phyloP scores from a whole-genome alignment of 331 rosid genomes.

The Arachis monticola region DNA sequence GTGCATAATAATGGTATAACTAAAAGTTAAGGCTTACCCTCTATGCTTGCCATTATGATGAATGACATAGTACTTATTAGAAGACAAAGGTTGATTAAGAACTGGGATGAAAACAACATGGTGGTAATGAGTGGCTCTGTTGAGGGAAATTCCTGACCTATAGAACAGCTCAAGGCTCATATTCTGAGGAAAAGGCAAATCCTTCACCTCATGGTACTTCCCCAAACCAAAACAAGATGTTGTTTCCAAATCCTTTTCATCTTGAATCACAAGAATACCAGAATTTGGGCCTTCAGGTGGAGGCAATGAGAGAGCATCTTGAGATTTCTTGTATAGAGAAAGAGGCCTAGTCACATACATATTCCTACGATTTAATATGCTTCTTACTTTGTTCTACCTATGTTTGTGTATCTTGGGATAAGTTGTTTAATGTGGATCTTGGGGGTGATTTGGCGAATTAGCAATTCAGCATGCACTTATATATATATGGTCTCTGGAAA shows the following conservation, averaged over 20 bases:
- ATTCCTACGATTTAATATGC: neutral
- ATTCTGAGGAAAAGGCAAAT: conserved; percentile 61
- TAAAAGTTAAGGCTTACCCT: conserved; percentile 51
- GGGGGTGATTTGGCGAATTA: neutral
- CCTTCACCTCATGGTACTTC: conserved; percentile 44
- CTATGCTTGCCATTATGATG: conserved; percentile 45
- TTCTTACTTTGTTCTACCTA: conserved; percentile 20
- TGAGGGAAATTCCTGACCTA: conserved; percentile 52
- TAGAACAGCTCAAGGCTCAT: conserved; percentile 47
- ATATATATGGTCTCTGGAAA: conserved; percentile 1
- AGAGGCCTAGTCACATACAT: conserved; percentile 79
- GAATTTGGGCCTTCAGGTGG: conserved; percentile 67
- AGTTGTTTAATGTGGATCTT: conserved; percentile 5
- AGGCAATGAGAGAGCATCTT: conserved; percentile 40
- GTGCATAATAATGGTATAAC: neutral
- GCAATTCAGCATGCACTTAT: conserved; percentile 1
- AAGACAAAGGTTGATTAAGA: conserved; percentile 53
- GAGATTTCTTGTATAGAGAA: conserved; percentile 46
- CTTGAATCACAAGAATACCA: conserved; percentile 57
- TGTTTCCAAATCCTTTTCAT: conserved; percentile 39
- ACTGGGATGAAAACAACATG: conserved; percentile 58
- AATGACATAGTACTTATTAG: conserved; percentile 53
- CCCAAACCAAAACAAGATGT: conserved; percentile 54
- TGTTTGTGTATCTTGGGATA: neutral
- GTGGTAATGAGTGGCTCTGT: conserved; percentile 46